Evolutionary conservation across 208 protist genomes (phyloP).

Genomic region (Leptomonas pyrrhocoris): DNA sequence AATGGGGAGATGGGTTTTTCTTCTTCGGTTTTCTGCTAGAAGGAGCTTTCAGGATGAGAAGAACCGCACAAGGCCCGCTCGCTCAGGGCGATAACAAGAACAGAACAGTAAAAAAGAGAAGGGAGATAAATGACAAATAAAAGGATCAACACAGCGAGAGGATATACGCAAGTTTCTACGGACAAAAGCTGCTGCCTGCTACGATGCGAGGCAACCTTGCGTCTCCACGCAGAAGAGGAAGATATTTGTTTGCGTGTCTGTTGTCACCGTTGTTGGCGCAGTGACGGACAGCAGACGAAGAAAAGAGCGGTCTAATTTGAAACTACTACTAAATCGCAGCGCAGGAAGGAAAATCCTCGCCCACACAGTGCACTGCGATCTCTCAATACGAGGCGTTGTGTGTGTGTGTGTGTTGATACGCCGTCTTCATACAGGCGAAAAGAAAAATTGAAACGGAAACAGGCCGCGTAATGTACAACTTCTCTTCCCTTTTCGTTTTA

Average conservation of each 20-base stretch:
- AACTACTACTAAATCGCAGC: too few species aligned
- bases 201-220: neutral
- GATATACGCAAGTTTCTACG: too few species aligned
- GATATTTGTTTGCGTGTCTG: neutral
- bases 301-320: conserved; percentile 5
- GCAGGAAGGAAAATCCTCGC: neutral
- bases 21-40: neutral
- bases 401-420: too few species aligned
- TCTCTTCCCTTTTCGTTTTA: too few species aligned
- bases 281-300: neutral
- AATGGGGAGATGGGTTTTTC: neutral
- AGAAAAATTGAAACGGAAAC: too few species aligned
- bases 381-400: too few species aligned
- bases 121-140: neutral
- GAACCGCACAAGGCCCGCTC: neutral
- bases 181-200: neutral
- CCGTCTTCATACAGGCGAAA: too few species aligned
- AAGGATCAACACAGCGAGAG: neutral
- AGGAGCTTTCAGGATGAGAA: neutral
- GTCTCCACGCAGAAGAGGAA: neutral
- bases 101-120: neutral
- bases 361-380: too few species aligned
- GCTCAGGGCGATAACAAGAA: neutral
- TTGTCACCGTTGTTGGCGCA: neutral
- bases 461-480: too few species aligned